Base-by-base conservation (phyloP, 805 yeast species). In the Kuraishia piskuri region DNA sequence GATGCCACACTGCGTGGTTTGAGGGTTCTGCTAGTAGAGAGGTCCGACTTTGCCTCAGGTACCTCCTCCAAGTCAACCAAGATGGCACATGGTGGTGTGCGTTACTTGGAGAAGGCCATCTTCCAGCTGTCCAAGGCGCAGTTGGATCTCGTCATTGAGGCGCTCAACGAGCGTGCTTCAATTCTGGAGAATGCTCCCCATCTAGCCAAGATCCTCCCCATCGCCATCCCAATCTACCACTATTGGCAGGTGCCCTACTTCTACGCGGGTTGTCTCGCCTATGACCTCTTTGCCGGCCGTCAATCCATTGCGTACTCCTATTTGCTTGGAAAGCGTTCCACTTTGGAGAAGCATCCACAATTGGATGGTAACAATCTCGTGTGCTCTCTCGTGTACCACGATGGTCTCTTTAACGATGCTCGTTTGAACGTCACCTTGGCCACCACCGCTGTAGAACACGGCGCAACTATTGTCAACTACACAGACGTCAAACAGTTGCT, bases 21-120 rank as follows among this genome's bases (percentile, higher is more conserved):
- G 60, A 88, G 89, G 64, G 96, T 90, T 47, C 88, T 95, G 51
- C 69, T 91, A 54, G 78, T 91, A 55, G 98, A 91, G 70, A 86
- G 86, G 65, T 83, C 82, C 58, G 98, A 91, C 73, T 91, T 87
- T 65, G 96, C 96, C 7, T 78, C 90, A 9, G 97, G 96, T 46
- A 92, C 97, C 17, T 87, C 96, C 8, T 90, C 97, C 37, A 88
- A 90, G 63, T 88, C 96, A 17, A 91, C 98, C 50, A 91, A 91
- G 73, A 88, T 91, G 84, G 96, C 96, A 48, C 98, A 91, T 67
- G 98, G 98, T 59, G 98, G 98, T 68, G 97, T 91, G 47, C 78
- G 98, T 63, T 91, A 91, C 69, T 78, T 91, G 64, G 98, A 91
- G 68, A 91, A 91, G 74, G 97, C 97, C 45, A 82, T 91, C 63